Base-by-base conservation (phyloP, 257 asterid genomes). In the Thymus quinquecostatus region DNA sequence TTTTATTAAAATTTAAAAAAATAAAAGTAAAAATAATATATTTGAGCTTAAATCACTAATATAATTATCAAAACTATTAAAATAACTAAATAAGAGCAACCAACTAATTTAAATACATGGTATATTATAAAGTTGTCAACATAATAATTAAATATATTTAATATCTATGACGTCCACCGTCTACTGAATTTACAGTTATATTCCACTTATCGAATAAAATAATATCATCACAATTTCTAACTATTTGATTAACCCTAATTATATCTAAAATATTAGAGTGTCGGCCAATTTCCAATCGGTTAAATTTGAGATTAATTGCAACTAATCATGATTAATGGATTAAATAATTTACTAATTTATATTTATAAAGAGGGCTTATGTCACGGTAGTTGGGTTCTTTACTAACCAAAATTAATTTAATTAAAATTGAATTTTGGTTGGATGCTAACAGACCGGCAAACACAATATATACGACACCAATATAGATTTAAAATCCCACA, bases 301-400 rank as follows among this genome's bases (percentile, higher is more conserved):
- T 11, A 14, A 29, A 32, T 55, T 48, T 21, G 21, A 63, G 50
- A 49, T 32, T 47, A 62, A 63, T 48, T n/a, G 54, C 40, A 58
- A 57, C 58, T 12, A 72, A 61, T 47, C 68, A 61, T 77, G 66
- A 69, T 80, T 77, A 66, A 48, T 29, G 30, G 72, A 56, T 76
- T 59, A 33, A 59, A 58, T 7, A 6, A 48, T 2, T 21, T 14
- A 38, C 0, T 61, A 56, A 44, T 9, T 11, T 2, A 41, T 48
- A 2, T 29, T 11, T 68, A 10, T 0, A 28, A 28, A 34, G 65
- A 27, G 47, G 55, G 82, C 43, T 61, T 80, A 66, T 71, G 85
- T 81, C 85, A 77, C 12, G 79, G 79, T 81, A 8, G 82, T 70
- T 77, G 80, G 79, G 66, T 49, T 69, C 72, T 56, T 38, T 55